phyloP scores from a whole-genome alignment of 2,329 filamentous ascomycete genomes.

The Fusarium sp. region DNA sequence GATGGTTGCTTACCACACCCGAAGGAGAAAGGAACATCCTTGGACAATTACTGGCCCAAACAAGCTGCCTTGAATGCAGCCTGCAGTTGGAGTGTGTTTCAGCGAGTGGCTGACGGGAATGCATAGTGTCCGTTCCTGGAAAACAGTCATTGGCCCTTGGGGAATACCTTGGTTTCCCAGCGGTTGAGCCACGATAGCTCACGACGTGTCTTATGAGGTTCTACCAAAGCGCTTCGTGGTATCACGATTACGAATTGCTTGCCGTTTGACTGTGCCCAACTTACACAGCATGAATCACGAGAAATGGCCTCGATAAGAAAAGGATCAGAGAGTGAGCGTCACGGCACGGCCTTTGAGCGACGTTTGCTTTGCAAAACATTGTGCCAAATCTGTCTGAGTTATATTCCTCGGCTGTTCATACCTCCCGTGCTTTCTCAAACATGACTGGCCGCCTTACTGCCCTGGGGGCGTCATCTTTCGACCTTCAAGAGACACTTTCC shows the following conservation, averaged over 20 bases:
- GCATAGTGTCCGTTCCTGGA: slow-evolving; percentile 13
- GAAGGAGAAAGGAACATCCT: slow-evolving; percentile 15
- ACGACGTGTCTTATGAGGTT: slow-evolving; percentile 26
- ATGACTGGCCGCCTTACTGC: slow-evolving; percentile 20
- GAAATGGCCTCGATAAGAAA: slow-evolving; percentile 2
- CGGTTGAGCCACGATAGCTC: slow-evolving; percentile 4
- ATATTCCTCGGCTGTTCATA: slow-evolving; percentile 14
- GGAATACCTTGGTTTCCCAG: slow-evolving; percentile 8
- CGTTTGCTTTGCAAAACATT: slow-evolving; percentile 5
- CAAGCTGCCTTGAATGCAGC: slow-evolving; percentile 13
- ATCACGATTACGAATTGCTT: slow-evolving; percentile 24
- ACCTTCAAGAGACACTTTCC: slow-evolving; percentile 4
- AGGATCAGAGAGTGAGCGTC: neutral
- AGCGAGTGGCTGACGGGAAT: slow-evolving; percentile 11
- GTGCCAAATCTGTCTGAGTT: slow-evolving; percentile 1
- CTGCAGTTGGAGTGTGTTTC: slow-evolving; percentile 1
- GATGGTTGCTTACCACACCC: slow-evolving; percentile 9
- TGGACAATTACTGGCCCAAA: slow-evolving; percentile 17
- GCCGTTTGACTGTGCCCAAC: slow-evolving; percentile 5
- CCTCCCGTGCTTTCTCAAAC: slow-evolving; percentile 12
- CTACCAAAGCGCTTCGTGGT: slow-evolving; percentile 17
- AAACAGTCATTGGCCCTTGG: slow-evolving; percentile 7
- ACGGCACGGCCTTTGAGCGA: slow-evolving; percentile 2
- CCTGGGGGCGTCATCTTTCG: slow-evolving; percentile 7
- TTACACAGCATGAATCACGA: slow-evolving; percentile 23